Base-by-base conservation (phyloP, 345 rosid genomes). In the Populus deltoides region DNA sequence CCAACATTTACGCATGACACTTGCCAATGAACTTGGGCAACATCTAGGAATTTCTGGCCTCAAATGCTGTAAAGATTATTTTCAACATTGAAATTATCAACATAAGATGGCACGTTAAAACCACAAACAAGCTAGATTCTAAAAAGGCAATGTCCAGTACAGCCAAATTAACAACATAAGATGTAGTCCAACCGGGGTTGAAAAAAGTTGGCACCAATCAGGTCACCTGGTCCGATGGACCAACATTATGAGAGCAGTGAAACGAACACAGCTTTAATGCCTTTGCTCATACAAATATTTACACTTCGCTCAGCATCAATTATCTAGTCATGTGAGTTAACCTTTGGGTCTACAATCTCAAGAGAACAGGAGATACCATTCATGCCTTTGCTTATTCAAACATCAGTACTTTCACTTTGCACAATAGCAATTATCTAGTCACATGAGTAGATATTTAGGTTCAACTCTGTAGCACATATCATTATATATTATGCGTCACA, bases 31-130 rank as follows among this genome's bases (percentile, higher is more conserved):
- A 82, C 71, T 66, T 7, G 85, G 85, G 51, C 82, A 82, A 71
- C 85, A 82, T 68, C 85, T 79, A 5, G 85, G 85, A 53, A 82
- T 47, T 24, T 79, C 85, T 31, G 85, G 85, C 39, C 85, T 47
- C 70, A 79, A 68, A 39, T 79, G 75, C 82, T 79, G 82, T 38
- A 8, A 43, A 71, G 62, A 35, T 9, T 38, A 57, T 11, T 61
- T n/a, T n/a, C 73, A 35, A 15, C 66, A 51, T 45, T 36, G 71
- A 35, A 55, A 2, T 39, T 49, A 49, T 61, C 18, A 74, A 13
- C 38, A 43, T 41, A 47, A 25, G 5, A 57, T 51, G 41, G 22
- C 8, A 22, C 5, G 3, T 68, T 51, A 71, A 22, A 71, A n/a
- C 67, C 36, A 29, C 31, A 38, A 73, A n/a, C 31, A 57, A 29